Base-by-base conservation (phyloP, 805 yeast species). In the Helenozyma rhizophorensis region DNA sequence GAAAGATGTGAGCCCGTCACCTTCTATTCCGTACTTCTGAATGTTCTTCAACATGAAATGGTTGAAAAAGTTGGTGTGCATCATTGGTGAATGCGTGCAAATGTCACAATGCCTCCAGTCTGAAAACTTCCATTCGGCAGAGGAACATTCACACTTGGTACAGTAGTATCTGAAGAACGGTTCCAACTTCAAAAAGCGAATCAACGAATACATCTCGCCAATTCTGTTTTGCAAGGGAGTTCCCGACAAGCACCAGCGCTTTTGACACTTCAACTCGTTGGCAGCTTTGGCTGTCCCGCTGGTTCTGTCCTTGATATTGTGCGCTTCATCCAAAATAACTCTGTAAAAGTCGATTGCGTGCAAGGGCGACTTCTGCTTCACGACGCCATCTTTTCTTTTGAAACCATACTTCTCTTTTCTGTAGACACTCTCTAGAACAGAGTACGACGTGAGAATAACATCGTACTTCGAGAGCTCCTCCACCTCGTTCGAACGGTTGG, bases 151-250 rank as follows among this genome's bases (percentile, higher is more conserved):
- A 64, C 98, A 93, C 52, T 80, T 82, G n/a, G 94, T 85, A 64
- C 99, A 93, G 49, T 78, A 90, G 60, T 93, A 93, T 35, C 78
- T 72, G 43, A 90, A 82, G 57, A 87, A 89, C 8, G 99, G 99
- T 29, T 78, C 76, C 23, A 90, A 69, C 44, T 81, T 76, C 61
- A 93, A 60, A 52, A 87, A 93, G 49, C 97, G 68, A 37, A 93
- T 82, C 53, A 93, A 63, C 1, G 97, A 89, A 58, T 93, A 93
- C 69, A 93, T 74, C 62, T 93, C 99, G 27, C 98, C 98, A 51
- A 93, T 89, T 42, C 97, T 70, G 56, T 93, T 93, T 51, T 93
- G 99, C 42, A 93, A 65, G 1, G 99, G 98, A 0, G 99, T 93
- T 47, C 99, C 99, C 4, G 95, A 77, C 19, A 93, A 58, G 59